Conservation (phyloP, 169 alveolate genomes). For the Besnoitia besnoiti region DNA sequence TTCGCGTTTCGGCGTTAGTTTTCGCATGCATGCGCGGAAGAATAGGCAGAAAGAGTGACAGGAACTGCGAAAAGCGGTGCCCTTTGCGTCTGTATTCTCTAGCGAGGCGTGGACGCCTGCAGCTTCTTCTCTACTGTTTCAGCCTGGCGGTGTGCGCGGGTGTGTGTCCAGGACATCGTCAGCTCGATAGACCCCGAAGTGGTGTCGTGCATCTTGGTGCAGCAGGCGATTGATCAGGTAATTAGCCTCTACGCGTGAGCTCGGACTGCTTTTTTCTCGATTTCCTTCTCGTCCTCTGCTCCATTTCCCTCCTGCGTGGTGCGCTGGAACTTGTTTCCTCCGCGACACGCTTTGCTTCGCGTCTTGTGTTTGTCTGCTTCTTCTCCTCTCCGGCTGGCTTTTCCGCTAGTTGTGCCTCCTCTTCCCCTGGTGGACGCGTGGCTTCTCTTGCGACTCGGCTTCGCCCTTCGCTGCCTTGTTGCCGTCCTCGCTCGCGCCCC, state of each 20-base stretch:
- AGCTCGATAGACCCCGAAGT: conserved; percentile 61
- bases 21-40: too few species aligned
- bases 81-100: too few species aligned
- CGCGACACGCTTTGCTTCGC: background rate
- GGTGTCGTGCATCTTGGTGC: conserved; percentile 38
- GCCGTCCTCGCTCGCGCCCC: background rate
- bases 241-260: background rate
- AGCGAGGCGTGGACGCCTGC: too few species aligned
- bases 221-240: conserved; percentile 65
- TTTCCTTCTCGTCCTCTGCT: background rate
- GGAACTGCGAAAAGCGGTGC: too few species aligned
- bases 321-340: background rate
- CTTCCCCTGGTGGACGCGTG: too few species aligned
- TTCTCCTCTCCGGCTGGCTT: background rate
- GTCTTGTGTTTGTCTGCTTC: background rate
- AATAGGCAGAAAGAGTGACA: too few species aligned
- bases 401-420: background rate
- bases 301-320: background rate
- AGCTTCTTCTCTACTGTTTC: too few species aligned
- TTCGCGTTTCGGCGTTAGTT: too few species aligned
- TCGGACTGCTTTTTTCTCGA: background rate
- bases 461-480: background rate
- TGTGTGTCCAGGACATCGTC: conserved; percentile 54
- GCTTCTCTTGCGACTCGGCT: background rate
- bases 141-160: too few species aligned